Evolutionary conservation across 2,329 filamentous ascomycete species (phyloP).

Genomic region (Eutypa lata): DNA sequence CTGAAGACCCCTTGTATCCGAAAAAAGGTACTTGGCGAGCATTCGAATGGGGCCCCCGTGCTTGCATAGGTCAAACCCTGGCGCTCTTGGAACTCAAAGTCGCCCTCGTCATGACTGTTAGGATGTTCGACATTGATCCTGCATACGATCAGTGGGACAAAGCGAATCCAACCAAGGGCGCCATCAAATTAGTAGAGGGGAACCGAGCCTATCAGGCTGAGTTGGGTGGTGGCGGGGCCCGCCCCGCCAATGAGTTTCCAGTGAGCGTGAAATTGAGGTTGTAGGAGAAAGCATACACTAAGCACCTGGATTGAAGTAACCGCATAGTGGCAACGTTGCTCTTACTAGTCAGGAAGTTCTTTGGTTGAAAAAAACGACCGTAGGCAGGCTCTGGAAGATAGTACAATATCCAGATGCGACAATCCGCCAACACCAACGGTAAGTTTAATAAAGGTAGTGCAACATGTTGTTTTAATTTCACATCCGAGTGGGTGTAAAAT

Average conservation of each 20-base stretch:
- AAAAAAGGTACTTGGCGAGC: constrained; percentile 18
- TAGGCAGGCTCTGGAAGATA: no score
- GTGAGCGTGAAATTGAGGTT: constrained; percentile 1
- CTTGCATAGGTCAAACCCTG: constrained; percentile 29
- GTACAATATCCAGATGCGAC: no score
- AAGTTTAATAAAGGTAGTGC: no score
- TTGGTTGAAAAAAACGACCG: no score
- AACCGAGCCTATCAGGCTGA: constrained; percentile 21
- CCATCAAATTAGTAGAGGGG: constrained; percentile 15
- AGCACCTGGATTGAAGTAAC: background rate
- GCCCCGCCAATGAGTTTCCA: constrained; percentile 11
- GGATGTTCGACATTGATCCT: constrained; percentile 20
- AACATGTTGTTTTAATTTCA: no score
- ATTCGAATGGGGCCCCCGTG: constrained; percentile 26
- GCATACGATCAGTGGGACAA: constrained; percentile 28
- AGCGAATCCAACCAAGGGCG: constrained; percentile 4
- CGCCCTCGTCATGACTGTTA: constrained; percentile 16
- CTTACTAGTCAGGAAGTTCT: background rate
- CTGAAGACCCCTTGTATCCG: constrained; percentile 19
- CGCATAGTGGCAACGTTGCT: background rate
- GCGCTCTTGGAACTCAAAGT: constrained; percentile 25
- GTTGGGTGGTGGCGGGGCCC: constrained; percentile 15
- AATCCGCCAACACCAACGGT: no score
- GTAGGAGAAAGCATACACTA: background rate
- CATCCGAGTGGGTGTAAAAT: no score